Evolutionary conservation across 306 rosid species (phyloP), one percentile per base, ranked within the genome.

Genomic region (Ochetophila trinervis): DNA sequence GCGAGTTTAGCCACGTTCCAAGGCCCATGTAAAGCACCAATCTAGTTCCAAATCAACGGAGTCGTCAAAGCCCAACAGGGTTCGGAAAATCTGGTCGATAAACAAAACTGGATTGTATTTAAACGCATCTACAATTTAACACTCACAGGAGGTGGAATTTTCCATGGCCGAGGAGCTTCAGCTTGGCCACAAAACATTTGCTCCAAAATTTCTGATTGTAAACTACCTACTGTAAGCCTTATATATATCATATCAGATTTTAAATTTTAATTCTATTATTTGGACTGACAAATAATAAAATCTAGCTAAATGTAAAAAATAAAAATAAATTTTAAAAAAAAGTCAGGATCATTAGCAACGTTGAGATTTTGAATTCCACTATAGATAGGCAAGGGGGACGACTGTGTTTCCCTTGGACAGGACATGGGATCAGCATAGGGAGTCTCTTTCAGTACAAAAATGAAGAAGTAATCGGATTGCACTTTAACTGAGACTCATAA

Each of bases 361-460:
- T 27, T 27, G 32, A 27, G 32, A 27, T 27, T 27, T 27, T 4
- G 32, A 27, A 4, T 27, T 27, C 32, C 32, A 27, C 3, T 27
- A 27, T n/a, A n/a, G n/a, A 27, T 27, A 27, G 32, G 32, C 32
- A 27, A 2, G 3, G 32, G 32, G 4, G 32, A 27, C 4, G 32
- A 27, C 4, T 27, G 32, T 4, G 32, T 27, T 1, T 27, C 32
- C 4, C 32, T 27, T 27, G 32, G 32, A 27, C 32, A 5, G 50
- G 65, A 14, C 65, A 68, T 68, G 72, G 64, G 1, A 32, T 57
- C 27, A 68, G 73, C n/a, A 40, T 68, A 0, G 73, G 65, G 5
- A 68, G 65, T 2, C 73, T 68, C 15, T 65, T 57, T 23, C 42
- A 44, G 24, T 24, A 12, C 23, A 17, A 2, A 14, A 10, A 47